These are phyloP conservation scores for Botryosphaeria dothidea DNA, from an alignment of 2,329 filamentous ascomycete genomes.

Conservation along the genomic window DNA sequence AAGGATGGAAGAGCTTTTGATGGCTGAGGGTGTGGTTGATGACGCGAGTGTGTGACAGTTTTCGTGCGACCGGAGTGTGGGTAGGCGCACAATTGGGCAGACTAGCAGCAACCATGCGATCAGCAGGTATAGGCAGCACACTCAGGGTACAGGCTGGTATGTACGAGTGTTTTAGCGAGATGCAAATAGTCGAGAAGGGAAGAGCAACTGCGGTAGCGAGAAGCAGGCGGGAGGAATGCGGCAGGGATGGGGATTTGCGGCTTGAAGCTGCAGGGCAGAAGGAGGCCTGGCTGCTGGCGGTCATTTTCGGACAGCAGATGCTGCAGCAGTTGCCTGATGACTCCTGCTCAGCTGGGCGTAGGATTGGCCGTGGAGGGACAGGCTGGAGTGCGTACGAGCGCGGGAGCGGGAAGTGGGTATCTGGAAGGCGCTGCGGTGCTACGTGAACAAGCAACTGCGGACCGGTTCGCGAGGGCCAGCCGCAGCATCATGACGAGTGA, in stretches of 20 bases:
- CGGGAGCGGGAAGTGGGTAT: conserved; percentile 17
- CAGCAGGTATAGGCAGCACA: background rate
- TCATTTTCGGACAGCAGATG: conserved; percentile 1
- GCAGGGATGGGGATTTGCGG: background rate
- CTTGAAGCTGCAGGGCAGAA: conserved; percentile 8
- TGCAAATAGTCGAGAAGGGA: conserved; percentile 4
- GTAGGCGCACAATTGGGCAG: conserved; percentile 6
- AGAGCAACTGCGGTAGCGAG: background rate
- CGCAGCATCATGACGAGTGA: conserved; percentile 7
- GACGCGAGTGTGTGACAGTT: conserved; percentile 2
- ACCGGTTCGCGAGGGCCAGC: conserved; percentile 12
- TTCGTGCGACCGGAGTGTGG: background rate
- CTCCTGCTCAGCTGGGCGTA: background rate
- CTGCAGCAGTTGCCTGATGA: conserved; percentile 14
- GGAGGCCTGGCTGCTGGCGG: conserved; percentile 7
- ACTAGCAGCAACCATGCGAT: background rate
- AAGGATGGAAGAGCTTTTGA: conserved; percentile 7
- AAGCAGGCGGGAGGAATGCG: conserved; percentile 4
- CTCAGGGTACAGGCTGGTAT: conserved; percentile 9
- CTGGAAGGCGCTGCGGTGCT: conserved; percentile 3
- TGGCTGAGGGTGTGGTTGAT: background rate
- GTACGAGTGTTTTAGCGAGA: conserved; percentile 6
- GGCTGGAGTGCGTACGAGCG: conserved; percentile 2
- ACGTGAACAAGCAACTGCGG: conserved; percentile 15
- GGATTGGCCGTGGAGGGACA: background rate